A percentile compares a stretch with the other conserved stretches of the same genome.
Evolutionary conservation across 495 filamentous ascomycete genomes (phyloP).

Genomic region (Echria macrotheca): DNA sequence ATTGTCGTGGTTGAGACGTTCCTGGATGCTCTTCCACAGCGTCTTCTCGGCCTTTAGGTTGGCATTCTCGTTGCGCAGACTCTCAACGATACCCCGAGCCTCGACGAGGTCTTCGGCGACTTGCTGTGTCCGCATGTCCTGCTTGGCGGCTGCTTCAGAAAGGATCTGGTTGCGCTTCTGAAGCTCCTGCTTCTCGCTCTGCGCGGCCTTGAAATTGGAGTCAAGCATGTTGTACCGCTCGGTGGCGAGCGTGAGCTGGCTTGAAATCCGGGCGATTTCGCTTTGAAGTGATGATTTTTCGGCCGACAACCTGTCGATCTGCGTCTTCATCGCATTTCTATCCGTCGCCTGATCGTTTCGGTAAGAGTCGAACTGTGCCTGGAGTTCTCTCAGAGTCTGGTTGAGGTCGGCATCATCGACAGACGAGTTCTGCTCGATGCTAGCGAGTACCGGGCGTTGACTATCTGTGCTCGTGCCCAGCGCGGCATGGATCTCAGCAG

Average conservation of each 20-base stretch:
- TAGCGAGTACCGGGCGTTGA: constrained; percentile 42
- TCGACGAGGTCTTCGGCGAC: constrained; percentile 90
- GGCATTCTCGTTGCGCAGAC: constrained; percentile 81
- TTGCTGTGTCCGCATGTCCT: constrained; percentile 84
- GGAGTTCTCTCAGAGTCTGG: constrained; percentile 68
- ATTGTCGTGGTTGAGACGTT: constrained; percentile 78
- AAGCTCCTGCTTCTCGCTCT: constrained; percentile 77
- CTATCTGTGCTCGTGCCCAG: constrained; percentile 60
- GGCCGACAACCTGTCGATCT: constrained; percentile 71
- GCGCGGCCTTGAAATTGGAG: constrained; percentile 72
- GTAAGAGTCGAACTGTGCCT: constrained; percentile 84
- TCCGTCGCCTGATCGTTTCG: constrained; percentile 77
- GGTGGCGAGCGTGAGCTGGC: constrained; percentile 71
- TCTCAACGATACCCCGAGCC: constrained; percentile 71
- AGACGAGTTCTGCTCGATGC: constrained; percentile 42
- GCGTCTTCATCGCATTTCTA: constrained; percentile 73
- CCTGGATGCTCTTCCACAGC: constrained; percentile 86
- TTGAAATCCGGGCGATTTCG: constrained; percentile 69
- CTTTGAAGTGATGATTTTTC: constrained; percentile 78
- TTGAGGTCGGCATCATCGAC: constrained; percentile 39
- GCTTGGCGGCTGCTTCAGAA: constrained; percentile 77
- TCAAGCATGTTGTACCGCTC: constrained; percentile 90
- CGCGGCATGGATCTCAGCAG: constrained; percentile 55
- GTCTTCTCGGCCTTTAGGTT: constrained; percentile 91
- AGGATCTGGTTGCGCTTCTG: constrained; percentile 70